A percentile compares a stretch with the other conserved stretches of the same genome.
These are phyloP conservation scores for Psidium friedrichsthalianum DNA, from an alignment of 345 rosid species.

Conservation along the genomic window DNA sequence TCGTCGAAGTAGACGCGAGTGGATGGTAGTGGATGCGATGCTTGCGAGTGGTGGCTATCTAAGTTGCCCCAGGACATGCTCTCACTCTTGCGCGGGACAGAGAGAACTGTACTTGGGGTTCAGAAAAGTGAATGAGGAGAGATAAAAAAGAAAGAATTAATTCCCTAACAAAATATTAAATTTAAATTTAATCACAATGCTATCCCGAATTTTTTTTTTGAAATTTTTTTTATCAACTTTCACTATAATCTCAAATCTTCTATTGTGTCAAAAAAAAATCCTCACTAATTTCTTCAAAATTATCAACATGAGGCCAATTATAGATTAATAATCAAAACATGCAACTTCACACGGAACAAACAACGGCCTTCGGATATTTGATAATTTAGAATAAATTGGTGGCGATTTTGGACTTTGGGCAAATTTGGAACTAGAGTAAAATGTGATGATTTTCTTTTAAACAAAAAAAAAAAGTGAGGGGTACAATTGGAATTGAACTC, in stretches of 20 bases:
- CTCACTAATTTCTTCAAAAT: background rate
- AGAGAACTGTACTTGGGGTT: too few species aligned
- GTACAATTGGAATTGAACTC: background rate
- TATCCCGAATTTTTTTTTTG: too few species aligned
- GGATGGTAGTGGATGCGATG: too few species aligned
- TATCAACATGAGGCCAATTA: background rate
- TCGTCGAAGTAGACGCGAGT: too few species aligned
- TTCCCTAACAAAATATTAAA: too few species aligned
- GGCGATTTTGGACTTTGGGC: background rate
- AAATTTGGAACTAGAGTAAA: background rate
- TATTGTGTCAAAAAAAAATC: background rate
- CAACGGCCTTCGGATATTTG: accelerated
- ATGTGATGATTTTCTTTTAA: background rate
- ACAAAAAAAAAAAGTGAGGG: background rate
- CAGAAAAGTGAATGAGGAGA: too few species aligned
- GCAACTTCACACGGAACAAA: background rate
- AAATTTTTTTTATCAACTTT: background rate
- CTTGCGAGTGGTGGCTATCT: too few species aligned
- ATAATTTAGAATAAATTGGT: background rate
- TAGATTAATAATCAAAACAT: background rate
- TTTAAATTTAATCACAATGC: too few species aligned
- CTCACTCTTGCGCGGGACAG: too few species aligned
- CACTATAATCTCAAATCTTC: background rate
- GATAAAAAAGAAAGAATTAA: too few species aligned
- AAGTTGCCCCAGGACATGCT: too few species aligned